Evolutionary conservation across 768 basidiomycete species (phyloP), one percentile per base, ranked within the genome.

Genomic region (Dacryopinax primogenitus): DNA sequence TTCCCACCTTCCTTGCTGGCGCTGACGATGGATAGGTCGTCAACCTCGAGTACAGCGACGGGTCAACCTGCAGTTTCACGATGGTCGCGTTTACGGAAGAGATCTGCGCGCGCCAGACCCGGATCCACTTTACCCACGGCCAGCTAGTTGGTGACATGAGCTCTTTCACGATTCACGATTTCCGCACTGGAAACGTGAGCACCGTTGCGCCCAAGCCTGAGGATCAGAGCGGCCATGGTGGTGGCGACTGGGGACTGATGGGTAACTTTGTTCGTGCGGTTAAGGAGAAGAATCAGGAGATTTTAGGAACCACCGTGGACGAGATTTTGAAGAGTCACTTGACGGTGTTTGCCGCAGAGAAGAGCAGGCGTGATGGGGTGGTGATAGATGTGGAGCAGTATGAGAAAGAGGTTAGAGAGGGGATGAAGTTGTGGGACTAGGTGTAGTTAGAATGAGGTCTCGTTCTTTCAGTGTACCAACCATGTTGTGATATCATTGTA

Each of bases 111-210:
- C 86, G 92, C n/a, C 85, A 90, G 70, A 86, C 88, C 3, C 82
- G 88, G 15, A 77, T 92, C 71, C 90, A 93, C 73, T 93, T 93
- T 70, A 85, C 86, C 1, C 82, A 89, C 65, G 92, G 92, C 3
- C 92, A 93, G 75, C 85, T 94, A 63, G 79, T 92, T n/a, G 92
- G 92, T 30, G 83, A 94, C 73, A 90, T 90, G 89, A 74, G 65
- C 16, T 80, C 76, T 12, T 92, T 88, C 71, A 88, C 84, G 15
- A 83, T 89, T 21, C 86, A 83, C 23, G 84, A 92, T 75, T 94
- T 92, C 76, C 80, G 83, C 64, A 84, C 82, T 44, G 74, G 78
- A 26, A 33, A 67, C 66, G 28, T 28, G 26, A 74, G 71, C 21
- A 28, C 68, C n/a, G 66, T 66, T 13, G 47, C 51, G 69, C 15